Base-by-base conservation (phyloP, 1,139 yeast genomes). In the Candida pseudocylindracea region DNA sequence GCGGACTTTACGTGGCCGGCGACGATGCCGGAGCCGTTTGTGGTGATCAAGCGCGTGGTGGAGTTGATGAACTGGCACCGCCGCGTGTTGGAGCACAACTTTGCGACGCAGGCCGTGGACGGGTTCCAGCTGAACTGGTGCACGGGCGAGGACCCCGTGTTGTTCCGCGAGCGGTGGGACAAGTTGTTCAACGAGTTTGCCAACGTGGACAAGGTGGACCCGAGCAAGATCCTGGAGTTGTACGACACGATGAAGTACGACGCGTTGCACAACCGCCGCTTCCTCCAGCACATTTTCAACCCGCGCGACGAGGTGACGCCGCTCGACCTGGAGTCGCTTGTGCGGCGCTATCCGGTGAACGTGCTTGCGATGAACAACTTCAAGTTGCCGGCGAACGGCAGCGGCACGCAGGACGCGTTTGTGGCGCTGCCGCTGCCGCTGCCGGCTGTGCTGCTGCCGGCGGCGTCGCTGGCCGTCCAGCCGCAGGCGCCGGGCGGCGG, bases 1-100 rank as follows among this genome's bases (percentile, higher is more conserved):
- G 83, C 93, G 1, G 95, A 88, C 47, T 91, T 91, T 51, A 80
- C 98, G 0, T 91, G 99, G 99, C 98, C 99, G 2, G 81, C 91
- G 11, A 81, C 83, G 46, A 83, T 88, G 78, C 98, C 98, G 0
- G 92, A 88, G 48, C 99, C 99, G 1, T 85, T 81, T 50, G 69
- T 74, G 33, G 98, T 91, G 9, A 76, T 91, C 43, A 78, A 80
- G 45, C 62, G 95, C 39, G 98, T 91, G 27, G 93, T 92, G 33
- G 94, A 83, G 45, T 62, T 91, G 44, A 88, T 91, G 98, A 81
- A 75, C 50, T 85, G 78, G 51, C 96, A 88, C 47, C 73, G 72
- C 35, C 67, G 66, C 42, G 72, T 91, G 32, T 72, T 91, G 88
- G 75, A 74, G 35, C 67, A 74, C 51, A 88, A 88, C 48, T 85